phyloP scores from a whole-genome alignment of 2,329 filamentous ascomycete species.

The Clathrospora elynae region DNA sequence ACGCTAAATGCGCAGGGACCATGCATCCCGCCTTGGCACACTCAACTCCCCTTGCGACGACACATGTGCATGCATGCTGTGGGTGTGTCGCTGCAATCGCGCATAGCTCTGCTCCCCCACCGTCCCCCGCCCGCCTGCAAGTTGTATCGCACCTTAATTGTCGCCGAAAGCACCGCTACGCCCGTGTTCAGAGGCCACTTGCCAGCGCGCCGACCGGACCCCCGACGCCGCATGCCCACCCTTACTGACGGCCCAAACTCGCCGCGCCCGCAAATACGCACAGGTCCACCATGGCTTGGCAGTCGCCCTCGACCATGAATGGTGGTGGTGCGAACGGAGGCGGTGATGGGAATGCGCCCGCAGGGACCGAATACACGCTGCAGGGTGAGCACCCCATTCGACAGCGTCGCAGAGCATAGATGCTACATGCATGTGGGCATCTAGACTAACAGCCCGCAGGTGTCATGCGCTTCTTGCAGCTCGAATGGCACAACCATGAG shows the following conservation, averaged over 20 bases:
- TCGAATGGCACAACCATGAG: constrained; percentile 98
- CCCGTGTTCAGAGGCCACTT: constrained; percentile 31
- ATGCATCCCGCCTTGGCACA: constrained; percentile 21
- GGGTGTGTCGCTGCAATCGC: constrained; percentile 10
- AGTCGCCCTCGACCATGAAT: constrained; percentile 68
- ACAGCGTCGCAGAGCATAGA: no score
- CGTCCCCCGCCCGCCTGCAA: no score
- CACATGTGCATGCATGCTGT: constrained; percentile 5
- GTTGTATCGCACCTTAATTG: no score
- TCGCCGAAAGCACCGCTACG: constrained; percentile 18
- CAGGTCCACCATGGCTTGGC: constrained; percentile 67
- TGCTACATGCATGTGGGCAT: no score
- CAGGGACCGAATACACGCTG: constrained; percentile 73
- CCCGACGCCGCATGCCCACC: constrained; percentile 39
- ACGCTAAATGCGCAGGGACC: no score
- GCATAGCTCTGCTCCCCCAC: constrained; percentile 6
- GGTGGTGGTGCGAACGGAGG: constrained; percentile 59
- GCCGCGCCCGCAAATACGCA: constrained; percentile 25
- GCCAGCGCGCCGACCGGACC: constrained; percentile 28
- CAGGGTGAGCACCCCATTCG: constrained; percentile 63
- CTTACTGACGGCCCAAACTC: constrained; percentile 30
- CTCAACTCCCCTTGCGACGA: constrained; percentile 14
- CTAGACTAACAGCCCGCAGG: constrained; percentile 58
- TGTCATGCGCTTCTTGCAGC: constrained; percentile 98
- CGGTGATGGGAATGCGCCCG: constrained; percentile 55